phyloP scores from a whole-genome alignment of 495 filamentous ascomycete species.

The Penicillium riverlandense region DNA sequence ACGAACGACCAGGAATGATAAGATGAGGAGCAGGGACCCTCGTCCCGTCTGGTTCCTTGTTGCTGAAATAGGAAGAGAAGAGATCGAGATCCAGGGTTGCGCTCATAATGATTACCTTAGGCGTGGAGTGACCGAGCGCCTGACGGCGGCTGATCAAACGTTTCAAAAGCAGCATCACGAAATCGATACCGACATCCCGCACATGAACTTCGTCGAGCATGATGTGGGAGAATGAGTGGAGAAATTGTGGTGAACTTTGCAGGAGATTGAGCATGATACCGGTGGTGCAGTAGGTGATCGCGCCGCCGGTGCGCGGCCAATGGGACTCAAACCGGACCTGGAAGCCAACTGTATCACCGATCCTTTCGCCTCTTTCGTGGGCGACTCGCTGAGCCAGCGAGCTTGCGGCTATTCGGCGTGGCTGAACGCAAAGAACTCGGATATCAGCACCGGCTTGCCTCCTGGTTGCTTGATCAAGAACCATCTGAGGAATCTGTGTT shows the following conservation, averaged over 20 bases:
- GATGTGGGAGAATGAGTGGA: slow-evolving; percentile 44
- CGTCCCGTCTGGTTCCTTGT: slow-evolving; percentile 16
- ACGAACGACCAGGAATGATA: slow-evolving; percentile 48
- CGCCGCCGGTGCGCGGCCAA: slow-evolving; percentile 3
- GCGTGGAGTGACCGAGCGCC: slow-evolving; percentile 24
- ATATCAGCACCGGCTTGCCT: slow-evolving; percentile 7
- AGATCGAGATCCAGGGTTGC: slow-evolving; percentile 51
- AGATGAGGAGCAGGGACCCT: slow-evolving; percentile 40
- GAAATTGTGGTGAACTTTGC: slow-evolving; percentile 25
- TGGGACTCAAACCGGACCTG: slow-evolving; percentile 43
- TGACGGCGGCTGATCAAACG: slow-evolving; percentile 30
- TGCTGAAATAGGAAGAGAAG: slow-evolving; percentile 47
- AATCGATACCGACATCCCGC: slow-evolving; percentile 47
- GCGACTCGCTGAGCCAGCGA: slow-evolving; percentile 50
- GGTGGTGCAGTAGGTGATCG: slow-evolving; percentile 52
- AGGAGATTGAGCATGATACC: slow-evolving; percentile 48
- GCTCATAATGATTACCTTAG: slow-evolving; percentile 53
- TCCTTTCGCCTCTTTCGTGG: slow-evolving; percentile 40
- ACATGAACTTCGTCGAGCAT: slow-evolving; percentile 59
- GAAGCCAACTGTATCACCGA: slow-evolving; percentile 47
- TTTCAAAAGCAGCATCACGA: slow-evolving; percentile 49
- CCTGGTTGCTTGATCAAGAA: slow-evolving; percentile 45
- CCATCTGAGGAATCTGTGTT: slow-evolving; percentile 54
- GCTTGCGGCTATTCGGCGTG: slow-evolving; percentile 49
- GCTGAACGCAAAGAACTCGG: slow-evolving; percentile 47